Conservation (phyloP, 345 rosid species). For the Xanthoceras sorbifolium region DNA sequence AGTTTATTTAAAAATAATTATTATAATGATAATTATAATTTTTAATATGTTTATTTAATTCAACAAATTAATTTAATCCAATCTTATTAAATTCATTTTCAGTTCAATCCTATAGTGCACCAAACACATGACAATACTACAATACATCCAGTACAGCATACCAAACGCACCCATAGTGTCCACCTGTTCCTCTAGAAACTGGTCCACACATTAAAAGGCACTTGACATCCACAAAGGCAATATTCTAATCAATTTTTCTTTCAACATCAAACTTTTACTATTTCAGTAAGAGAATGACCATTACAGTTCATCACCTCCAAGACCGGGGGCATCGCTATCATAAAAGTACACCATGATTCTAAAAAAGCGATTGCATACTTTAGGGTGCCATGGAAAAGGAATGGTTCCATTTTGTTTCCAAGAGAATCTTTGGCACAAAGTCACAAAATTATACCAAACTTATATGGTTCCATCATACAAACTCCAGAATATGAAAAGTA, state of each 20-base stretch:
- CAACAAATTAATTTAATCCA: no score
- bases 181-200: background rate
- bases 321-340: background rate
- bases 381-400: background rate
- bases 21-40: no score
- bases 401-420: background rate
- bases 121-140: no score
- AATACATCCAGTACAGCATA: no score
- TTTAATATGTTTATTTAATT: no score
- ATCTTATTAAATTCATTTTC: no score
- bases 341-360: background rate
- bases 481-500: background rate
- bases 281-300: background rate
- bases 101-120: no score
- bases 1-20: no score
- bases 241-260: background rate
- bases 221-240: background rate
- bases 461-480: background rate
- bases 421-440: background rate
- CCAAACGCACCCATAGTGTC: no score
- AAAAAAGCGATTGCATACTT: background rate
- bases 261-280: background rate
- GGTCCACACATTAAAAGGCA: background rate
- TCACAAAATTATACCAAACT: background rate
- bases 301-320: background rate